Percentiles rank a stretch among this genome's conserved stretches.
These are phyloP conservation scores for Phanerochaete sordida DNA, from an alignment of 768 basidiomycete species.

Conservation along the genomic window DNA sequence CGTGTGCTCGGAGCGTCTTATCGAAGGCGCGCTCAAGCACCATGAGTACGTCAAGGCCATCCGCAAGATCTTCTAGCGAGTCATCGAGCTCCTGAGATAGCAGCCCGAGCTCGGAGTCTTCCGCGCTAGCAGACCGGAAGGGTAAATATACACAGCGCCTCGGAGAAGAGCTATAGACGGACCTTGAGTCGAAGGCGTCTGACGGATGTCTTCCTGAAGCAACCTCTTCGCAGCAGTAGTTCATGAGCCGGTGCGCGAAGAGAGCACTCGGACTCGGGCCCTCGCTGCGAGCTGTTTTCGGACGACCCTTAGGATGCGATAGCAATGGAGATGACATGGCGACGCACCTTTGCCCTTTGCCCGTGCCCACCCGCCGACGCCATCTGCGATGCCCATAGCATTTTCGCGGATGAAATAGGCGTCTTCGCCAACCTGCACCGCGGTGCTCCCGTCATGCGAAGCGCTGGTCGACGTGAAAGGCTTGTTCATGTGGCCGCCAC, in stretches of 20 bases:
- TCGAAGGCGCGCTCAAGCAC: slow-evolving; percentile 72
- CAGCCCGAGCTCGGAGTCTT: slow-evolving; percentile 1
- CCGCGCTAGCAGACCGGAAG: slow-evolving; percentile 1
- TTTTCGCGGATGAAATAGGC: slow-evolving; percentile 82
- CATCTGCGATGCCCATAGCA: slow-evolving; percentile 93
- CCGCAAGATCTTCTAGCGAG: slow-evolving; percentile 58
- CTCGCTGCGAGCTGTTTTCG: slow-evolving; percentile 7
- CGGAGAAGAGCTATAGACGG: neutral
- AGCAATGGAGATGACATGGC: neutral
- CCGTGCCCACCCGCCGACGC: slow-evolving; percentile 91
- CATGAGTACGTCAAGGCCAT: slow-evolving; percentile 66
- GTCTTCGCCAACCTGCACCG: slow-evolving; percentile 88
- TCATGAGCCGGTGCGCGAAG: slow-evolving; percentile 81
- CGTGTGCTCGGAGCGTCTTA: slow-evolving; percentile 59
- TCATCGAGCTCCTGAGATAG: slow-evolving; percentile 32
- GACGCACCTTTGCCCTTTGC: slow-evolving; percentile 36
- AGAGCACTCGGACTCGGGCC: slow-evolving; percentile 47
- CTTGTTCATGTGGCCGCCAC: slow-evolving; percentile 16
- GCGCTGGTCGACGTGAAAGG: neutral
- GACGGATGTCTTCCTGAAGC: slow-evolving; percentile 15
- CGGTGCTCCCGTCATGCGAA: slow-evolving; percentile 14
- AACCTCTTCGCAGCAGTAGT: slow-evolving; percentile 70
- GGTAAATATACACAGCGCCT: neutral
- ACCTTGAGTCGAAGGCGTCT: neutral
- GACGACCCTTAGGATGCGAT: slow-evolving; percentile 10